A percentile compares a stretch with the other conserved stretches of the same genome.
Conservation (phyloP, 768 basidiomycete genomes). For the Dictyophora rubrovolvata region DNA sequence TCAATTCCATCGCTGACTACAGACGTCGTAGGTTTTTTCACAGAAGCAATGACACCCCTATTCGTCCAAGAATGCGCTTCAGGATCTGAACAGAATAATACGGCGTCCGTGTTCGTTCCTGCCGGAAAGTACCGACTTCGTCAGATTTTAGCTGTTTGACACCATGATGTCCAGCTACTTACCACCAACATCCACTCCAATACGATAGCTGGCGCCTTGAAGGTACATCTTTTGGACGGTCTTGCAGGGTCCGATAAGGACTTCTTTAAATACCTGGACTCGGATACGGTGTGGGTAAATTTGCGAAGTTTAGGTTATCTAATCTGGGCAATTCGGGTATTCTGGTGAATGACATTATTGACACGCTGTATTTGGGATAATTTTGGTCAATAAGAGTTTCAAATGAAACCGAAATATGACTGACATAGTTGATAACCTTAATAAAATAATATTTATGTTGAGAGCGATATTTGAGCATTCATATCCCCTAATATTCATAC, state of each 20-base stretch:
- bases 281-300: not conserved
- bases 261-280: not conserved
- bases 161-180: not conserved
- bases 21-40: slow-evolving; percentile 45
- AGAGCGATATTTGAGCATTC: no score
- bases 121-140: not conserved
- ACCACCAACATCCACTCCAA: slow-evolving; percentile 16
- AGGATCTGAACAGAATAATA: slow-evolving; percentile 25
- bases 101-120: slow-evolving; percentile 31
- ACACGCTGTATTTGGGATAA: no score
- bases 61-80: slow-evolving; percentile 20
- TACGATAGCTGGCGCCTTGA: slow-evolving; percentile 6
- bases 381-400: no score
- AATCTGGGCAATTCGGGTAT: no score
- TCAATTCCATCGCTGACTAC: slow-evolving; percentile 53
- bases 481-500: not conserved
- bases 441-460: no score
- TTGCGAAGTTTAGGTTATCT: no score
- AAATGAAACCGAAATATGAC: no score
- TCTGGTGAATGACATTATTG: no score
- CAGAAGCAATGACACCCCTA: slow-evolving; percentile 27
- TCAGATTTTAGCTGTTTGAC: slow-evolving; percentile 10
- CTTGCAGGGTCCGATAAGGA: not conserved
- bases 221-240: not conserved
- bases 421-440: no score